Percentiles rank a stretch among this genome's conserved stretches.
Conservation (phyloP, 106 monocot species). For the Dioscorea dumetorum region DNA sequence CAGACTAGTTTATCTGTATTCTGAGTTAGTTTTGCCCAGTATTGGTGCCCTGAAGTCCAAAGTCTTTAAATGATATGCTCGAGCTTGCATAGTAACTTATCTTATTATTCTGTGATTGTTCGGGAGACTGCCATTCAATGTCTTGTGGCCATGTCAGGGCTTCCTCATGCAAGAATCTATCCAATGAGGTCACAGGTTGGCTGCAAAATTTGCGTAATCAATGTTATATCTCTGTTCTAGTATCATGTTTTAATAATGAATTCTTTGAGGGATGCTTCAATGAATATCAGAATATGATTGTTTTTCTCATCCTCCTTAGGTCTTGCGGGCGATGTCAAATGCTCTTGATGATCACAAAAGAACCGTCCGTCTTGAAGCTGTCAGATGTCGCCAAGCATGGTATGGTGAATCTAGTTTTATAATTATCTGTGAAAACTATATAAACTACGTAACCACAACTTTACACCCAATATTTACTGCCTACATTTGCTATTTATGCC, state of each 20-base stretch:
- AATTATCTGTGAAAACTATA: neutral
- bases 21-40: too few species aligned
- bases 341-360: conserved; percentile 79
- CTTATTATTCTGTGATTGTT: conserved; percentile 38
- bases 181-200: conserved; percentile 75
- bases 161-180: conserved; percentile 87
- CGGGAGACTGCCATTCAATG: conserved; percentile 88
- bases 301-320: conserved; percentile 31
- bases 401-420: conserved; percentile 1
- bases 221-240: neutral
- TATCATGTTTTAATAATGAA: neutral
- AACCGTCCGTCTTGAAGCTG: conserved; percentile 80
- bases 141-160: conserved; percentile 58
- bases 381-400: conserved; percentile 85
- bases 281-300: neutral
- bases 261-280: neutral
- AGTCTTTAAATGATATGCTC: too few species aligned
- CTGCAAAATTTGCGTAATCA: neutral
- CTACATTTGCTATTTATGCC: neutral
- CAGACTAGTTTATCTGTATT: too few species aligned
- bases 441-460: too few species aligned
- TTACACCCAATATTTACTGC: too few species aligned
- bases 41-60: too few species aligned
- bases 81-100: too few species aligned
- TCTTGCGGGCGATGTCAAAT: conserved; percentile 46